Base-by-base conservation (phyloP, 2,329 filamentous ascomycete genomes). In the Monosporascus sp. region DNA sequence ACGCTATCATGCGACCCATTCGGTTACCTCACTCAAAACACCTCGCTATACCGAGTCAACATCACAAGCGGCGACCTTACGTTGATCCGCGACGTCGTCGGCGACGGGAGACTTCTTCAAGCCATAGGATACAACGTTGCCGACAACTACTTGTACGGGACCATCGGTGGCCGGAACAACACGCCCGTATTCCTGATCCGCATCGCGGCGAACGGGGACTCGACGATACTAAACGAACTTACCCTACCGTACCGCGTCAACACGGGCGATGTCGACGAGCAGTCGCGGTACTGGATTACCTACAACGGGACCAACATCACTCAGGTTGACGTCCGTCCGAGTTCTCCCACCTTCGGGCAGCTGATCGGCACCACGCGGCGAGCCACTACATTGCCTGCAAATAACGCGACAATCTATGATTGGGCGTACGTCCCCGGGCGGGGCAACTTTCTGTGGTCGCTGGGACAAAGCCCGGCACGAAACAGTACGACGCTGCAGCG, bases 341-440 rank as follows among this genome's bases (percentile, higher is more conserved):
- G 17, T 20, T 41, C 38, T 17, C 38, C 17, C 9, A 41, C 38
- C 17, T 41, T n/a, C 38, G 38, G 38, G 38, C 17, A 41, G 38
- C 7, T 20, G 17, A 20, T 41, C 38, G 38, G 17, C 7, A 19
- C 17, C 17, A 20, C 27, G 27, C 27, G 27, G 27, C 27, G 27
- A 14, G 27, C 27, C 11, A 5, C 27, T 31, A 31, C 27, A 14
- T 11, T 31, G 11, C 27, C 27, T 31, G 27, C 27, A 8, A 31
- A 31, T 31, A 31, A 31, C 7, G 27, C 27, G 27, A 31, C 27
- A 2, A 14, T 31, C 27, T 31, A 11, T 14, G 61, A 63, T 51
- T 62, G 61, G 61, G 54, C 55, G 3, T 59, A 58, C 37, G 60
- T 63, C 1, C 57, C 60, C 2, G 55, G 57, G 5, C 37, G 22